Base-by-base conservation (phyloP, 1,139 yeast species). In the Saccharomyces hybrid region DNA sequence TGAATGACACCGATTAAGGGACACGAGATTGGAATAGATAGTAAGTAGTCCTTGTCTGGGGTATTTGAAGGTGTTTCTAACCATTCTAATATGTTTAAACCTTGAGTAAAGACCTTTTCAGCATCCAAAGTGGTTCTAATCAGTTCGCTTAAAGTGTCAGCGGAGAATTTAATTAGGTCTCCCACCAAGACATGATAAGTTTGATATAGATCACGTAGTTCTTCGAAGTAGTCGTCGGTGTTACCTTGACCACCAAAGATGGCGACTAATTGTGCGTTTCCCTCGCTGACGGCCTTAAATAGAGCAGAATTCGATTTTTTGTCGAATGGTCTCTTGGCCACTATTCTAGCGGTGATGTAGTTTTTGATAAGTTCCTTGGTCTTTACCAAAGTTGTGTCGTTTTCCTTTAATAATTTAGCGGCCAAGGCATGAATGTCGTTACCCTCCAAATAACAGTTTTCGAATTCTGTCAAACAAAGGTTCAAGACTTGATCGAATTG, bases 241-340 rank as follows among this genome's bases (percentile, higher is more conserved):
- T 89, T 91, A 75, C 99, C 99, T 78, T 93, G 99, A 67, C 99
- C 99, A 71, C 99, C 99, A 67, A 93, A 93, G 61, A 93, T 84
- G 59, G 97, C 96, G 58, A 80, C 83, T 56, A 90, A 73, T 58
- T 78, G 75, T 53, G 95, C 90, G 41, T 76, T 74, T 50, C 77
- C 74, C 57, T 75, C 74, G 28, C 80, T 71, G 54, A 82, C 88
- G 32, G 93, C 81, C 64, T 83, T 77, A 65, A 83, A 75, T 52
- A 84, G 73, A 16, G 91, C 86, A 46, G 86, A 79, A 69, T 85
- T 84, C 56, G 75, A 50, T 16, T 46, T 47, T 9, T 53, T 74
- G 66, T 73, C 74, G 62, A 79, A 73, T 46, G 83, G 78, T 54
- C 78, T 70, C 59, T 76, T 74, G 28, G 79, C 75, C 42, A 78